Base-by-base conservation (phyloP, 2,329 filamentous ascomycete genomes). In the Lachnellula subtilissima region DNA sequence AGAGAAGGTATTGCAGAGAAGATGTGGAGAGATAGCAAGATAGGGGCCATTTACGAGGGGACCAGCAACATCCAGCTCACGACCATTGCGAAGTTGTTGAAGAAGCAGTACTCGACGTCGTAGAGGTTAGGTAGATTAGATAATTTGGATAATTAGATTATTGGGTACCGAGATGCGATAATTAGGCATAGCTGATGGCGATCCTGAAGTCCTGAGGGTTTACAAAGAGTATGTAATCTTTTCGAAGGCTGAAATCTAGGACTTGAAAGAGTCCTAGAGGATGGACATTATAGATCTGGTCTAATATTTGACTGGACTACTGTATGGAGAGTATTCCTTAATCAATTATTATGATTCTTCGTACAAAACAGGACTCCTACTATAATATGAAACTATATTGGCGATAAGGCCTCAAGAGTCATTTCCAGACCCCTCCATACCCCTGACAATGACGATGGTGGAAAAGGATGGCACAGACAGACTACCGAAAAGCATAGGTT, bases 1-100 rank as follows among this genome's bases (percentile, higher is more conserved):
- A 80, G 94, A 46, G 94, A 99, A 73, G 94, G 94, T 0, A 85
- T 96, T 56, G 94, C 94, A 0, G 94, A 99, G 84, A 99, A 99
- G 84, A 97, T 87, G 78, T 99, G 88, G 81, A 82, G 94, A 48
- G 94, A 99, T 73, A 94, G 89, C 80, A 99, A 97, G 86, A 99
- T 99, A 69, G 94, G 94, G 9, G 91, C 91, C 62, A 97, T 97
- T 65, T 97, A 97, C 72, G 93, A 97, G 78, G 94, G 94, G 35
- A 92, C 89, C 54, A 91, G 87, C 74, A 87, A 87, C 70, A 87
- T 87, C 56, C 84, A 87, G 81, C 69, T 89, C 66, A 81, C 81
- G 66, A 89, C 86, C 3, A 89, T 89, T 72, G 85, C 84, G 32
- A 87, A 86, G 76, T 67, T 85, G 62, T 70, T 89, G 70, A 86